Conservation (phyloP, 83 land plant species). For the Larix sibirica region DNA sequence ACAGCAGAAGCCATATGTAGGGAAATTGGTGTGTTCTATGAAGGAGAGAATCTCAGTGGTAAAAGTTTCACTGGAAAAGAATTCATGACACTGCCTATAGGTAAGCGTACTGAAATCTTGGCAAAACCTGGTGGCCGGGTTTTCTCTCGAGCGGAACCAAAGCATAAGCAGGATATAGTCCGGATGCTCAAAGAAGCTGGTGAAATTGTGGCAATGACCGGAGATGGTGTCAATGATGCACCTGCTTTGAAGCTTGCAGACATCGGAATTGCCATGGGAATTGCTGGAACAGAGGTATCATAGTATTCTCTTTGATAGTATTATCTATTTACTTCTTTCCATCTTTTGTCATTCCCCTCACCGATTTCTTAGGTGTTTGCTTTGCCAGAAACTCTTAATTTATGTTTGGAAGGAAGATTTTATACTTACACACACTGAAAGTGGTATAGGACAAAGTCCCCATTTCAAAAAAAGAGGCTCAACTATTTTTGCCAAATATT, state of each 20-base stretch:
- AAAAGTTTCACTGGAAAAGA: constrained; percentile 60
- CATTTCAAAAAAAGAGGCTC: too few species aligned
- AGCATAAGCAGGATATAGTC: constrained; percentile 61
- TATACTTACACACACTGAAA: too few species aligned
- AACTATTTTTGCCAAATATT: too few species aligned
- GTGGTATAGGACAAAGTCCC: too few species aligned
- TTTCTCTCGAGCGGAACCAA: constrained; percentile 64
- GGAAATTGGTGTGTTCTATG: constrained; percentile 56
- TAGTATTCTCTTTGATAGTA: constrained; percentile 3
- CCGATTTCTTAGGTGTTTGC: neutral
- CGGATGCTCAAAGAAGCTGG: constrained; percentile 61
- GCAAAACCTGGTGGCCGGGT: constrained; percentile 50
- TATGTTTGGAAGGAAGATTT: neutral
- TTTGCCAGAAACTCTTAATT: too few species aligned
- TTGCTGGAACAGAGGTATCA: constrained; percentile 60
- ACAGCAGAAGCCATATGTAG: constrained; percentile 63
- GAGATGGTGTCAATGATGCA: constrained; percentile 73
- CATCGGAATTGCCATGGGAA: constrained; percentile 68
- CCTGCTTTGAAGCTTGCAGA: constrained; percentile 68
- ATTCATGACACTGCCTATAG: constrained; percentile 38
- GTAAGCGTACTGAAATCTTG: constrained; percentile 31
- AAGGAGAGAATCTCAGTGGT: constrained; percentile 36
- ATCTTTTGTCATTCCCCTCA: neutral
- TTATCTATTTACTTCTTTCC: neutral
- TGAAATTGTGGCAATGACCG: constrained; percentile 66